A percentile compares a stretch with the other conserved stretches of the same genome.
Conservation (phyloP, 495 filamentous ascomycete species). For the Copromyces sp. region DNA sequence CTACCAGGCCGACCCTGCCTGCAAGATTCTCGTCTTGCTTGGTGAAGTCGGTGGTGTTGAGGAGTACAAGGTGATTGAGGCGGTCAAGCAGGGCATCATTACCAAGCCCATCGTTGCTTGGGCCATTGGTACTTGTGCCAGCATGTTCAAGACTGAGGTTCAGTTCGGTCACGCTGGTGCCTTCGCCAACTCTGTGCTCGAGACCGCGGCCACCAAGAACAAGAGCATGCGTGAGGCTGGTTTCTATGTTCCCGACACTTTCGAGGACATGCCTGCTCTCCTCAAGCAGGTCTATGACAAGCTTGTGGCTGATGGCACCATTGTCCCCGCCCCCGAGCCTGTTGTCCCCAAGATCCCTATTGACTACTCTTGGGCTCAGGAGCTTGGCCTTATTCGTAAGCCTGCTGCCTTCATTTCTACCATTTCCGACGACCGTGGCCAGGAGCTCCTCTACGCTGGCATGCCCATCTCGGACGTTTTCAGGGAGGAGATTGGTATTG, state of each 20-base stretch:
- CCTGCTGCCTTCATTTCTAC: constrained; percentile 99
- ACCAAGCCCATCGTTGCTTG: constrained; percentile 98
- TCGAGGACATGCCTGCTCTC: constrained; percentile 80
- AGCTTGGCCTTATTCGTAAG: constrained; percentile 98
- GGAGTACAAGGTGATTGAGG: constrained; percentile 98
- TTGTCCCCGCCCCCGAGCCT: constrained; percentile 80
- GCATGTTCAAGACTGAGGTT: constrained; percentile 99
- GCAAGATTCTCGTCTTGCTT: constrained; percentile 91
- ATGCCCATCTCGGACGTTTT: constrained; percentile 99
- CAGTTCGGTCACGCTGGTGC: constrained; percentile 98
- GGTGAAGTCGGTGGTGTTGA: constrained; percentile 99
- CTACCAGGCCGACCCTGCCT: constrained; percentile 89
- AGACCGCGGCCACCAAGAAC: constrained; percentile 95
- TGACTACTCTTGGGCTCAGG: constrained; percentile 99
- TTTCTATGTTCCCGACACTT: constrained; percentile 84
- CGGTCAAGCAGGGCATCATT: constrained; percentile 85
- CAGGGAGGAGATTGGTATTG: constrained; percentile 96
- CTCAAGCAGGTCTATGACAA: constrained; percentile 74
- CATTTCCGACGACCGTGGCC: constrained; percentile 98
- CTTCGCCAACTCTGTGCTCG: constrained; percentile 97
- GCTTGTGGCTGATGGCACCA: constrained; percentile 70
- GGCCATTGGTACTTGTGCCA: constrained; percentile 98
- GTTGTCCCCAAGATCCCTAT: constrained; percentile 97
- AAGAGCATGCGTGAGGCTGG: constrained; percentile 90
- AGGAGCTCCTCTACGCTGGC: constrained; percentile 96